Percentiles rank a stretch among this genome's conserved stretches.
These are phyloP conservation scores for Cyclotella baltica DNA, from an alignment of 108 stramenopile genomes.

Conservation along the genomic window DNA sequence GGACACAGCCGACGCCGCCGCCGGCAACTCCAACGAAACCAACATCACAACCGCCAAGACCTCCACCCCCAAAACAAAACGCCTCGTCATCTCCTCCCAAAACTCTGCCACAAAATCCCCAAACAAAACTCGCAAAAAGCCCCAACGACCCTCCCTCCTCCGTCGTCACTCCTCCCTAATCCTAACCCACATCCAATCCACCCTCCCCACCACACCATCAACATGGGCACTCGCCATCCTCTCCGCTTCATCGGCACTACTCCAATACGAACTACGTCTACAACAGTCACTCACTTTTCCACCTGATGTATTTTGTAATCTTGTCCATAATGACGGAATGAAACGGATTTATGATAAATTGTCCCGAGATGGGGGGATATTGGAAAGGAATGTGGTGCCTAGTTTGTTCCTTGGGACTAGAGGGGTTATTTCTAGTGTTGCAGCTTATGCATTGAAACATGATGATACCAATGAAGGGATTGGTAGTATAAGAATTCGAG, in stretches of 20 bases:
- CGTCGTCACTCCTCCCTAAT: constrained; percentile 35
- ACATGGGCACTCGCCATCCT: constrained; percentile 73
- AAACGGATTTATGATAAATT: constrained; percentile 37
- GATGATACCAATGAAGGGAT: constrained; percentile 33
- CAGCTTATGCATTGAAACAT: constrained; percentile 66
- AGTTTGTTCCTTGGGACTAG: constrained; percentile 83
- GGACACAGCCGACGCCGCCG: constrained; percentile 1
- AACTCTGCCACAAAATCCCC: neutral
- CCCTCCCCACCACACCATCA: constrained; percentile 67
- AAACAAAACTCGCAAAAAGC: neutral
- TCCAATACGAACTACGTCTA: constrained; percentile 68
- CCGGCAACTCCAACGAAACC: neutral
- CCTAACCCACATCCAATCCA: constrained; percentile 28
- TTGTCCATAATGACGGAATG: constrained; percentile 17
- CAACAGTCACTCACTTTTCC: constrained; percentile 64
- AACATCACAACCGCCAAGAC: neutral
- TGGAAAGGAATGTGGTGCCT: constrained; percentile 70
- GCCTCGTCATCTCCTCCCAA: neutral
- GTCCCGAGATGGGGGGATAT: constrained; percentile 51
- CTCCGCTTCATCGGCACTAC: constrained; percentile 37
- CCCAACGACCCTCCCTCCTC: constrained; percentile 10
- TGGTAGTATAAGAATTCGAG: constrained; percentile 53
- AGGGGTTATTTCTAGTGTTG: constrained; percentile 64
- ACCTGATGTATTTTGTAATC: constrained; percentile 74
- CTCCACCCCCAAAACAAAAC: no score